phyloP scores from a whole-genome alignment of 2,329 filamentous ascomycete genomes.

The Beauveria scarabaeidicola region DNA sequence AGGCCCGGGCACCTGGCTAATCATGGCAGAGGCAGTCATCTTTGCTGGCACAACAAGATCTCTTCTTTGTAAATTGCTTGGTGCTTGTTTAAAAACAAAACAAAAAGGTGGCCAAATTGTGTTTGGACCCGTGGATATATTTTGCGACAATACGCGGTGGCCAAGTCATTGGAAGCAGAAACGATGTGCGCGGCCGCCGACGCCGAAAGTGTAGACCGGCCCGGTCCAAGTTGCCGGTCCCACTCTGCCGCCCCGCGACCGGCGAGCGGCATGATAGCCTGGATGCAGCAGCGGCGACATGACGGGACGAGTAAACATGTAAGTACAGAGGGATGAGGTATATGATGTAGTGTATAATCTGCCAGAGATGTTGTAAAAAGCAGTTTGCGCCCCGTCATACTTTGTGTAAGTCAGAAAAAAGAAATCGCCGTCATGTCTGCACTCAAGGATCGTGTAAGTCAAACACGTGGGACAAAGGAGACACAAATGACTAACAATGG shows the following conservation, averaged over 20 bases:
- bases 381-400: not conserved
- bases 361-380: not conserved
- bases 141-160: not conserved
- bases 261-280: not conserved
- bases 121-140: not conserved
- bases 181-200: constrained; percentile 1
- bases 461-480: not conserved
- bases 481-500: not conserved
- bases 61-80: not conserved
- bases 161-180: not conserved
- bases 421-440: not conserved
- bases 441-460: not conserved
- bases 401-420: too few species aligned
- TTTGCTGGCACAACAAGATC: not conserved
- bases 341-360: not conserved
- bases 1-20: constrained; percentile 24
- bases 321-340: not conserved
- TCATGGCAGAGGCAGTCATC: constrained; percentile 24
- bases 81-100: too few species aligned
- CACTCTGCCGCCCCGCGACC: constrained; percentile 3
- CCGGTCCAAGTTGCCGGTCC: constrained; percentile 5
- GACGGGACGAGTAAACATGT: not conserved
- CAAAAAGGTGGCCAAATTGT: too few species aligned
- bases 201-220: not conserved
- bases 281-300: not conserved